Evolutionary conservation across 345 rosid genomes (phyloP).

Genomic region (Eucalyptus regnans): DNA sequence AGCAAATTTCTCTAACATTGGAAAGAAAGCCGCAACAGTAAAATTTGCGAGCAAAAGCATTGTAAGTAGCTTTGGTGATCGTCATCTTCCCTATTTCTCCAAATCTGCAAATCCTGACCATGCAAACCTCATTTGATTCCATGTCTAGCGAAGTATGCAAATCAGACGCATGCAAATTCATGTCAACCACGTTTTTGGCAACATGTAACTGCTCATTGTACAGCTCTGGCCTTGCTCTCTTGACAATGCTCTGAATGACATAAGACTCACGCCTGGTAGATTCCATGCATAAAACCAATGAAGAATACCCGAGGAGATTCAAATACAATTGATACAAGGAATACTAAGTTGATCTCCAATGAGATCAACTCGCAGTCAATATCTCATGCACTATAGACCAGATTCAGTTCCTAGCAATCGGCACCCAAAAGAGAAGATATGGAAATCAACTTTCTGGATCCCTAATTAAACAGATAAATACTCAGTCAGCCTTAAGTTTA

Average conservation of each 20-base stretch:
- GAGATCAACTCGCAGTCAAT: background rate
- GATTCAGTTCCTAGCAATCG: background rate
- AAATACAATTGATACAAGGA: background rate
- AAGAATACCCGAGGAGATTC: background rate
- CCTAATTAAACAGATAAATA: background rate
- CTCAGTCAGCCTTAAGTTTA: background rate
- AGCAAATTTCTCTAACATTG: conserved; percentile 16
- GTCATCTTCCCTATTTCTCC: background rate
- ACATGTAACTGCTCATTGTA: background rate
- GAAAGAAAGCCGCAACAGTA: conserved; percentile 11
- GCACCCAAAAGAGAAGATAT: background rate
- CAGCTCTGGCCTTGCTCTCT: background rate
- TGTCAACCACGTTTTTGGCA: background rate
- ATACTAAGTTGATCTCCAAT: background rate
- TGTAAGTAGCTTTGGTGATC: conserved; percentile 10
- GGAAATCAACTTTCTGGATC: background rate
- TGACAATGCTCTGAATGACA: background rate
- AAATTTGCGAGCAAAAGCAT: conserved; percentile 1
- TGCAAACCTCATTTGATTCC: background rate
- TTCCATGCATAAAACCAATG: background rate
- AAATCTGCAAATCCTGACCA: background rate
- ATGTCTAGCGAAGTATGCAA: background rate
- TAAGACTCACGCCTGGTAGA: background rate
- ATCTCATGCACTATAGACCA: background rate
- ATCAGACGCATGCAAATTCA: background rate